Evolutionary conservation across 768 basidiomycete species (phyloP), one percentile per base, ranked within the genome.

Genomic region (Podaxis carcinomalis): DNA sequence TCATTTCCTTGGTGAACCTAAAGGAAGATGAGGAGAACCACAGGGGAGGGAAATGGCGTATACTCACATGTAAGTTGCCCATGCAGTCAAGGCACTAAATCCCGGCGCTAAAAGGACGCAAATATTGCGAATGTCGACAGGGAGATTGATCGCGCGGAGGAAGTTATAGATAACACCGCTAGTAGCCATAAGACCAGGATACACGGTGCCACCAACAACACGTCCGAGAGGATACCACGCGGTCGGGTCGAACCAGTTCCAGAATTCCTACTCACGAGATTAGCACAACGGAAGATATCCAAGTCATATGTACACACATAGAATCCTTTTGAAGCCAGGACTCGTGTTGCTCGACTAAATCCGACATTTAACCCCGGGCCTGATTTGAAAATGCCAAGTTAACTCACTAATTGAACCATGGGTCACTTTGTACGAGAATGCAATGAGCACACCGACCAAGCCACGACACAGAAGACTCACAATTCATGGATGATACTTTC

Each of bases 241-340:
- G 3, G 96, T 97, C 21, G 95, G 95, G 75, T 99, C 97, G 72
- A 99, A 99, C 97, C 97, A 99, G 71, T 99, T 99, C 97, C 97
- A 99, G 77, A 99, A 98, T 87, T 92, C 96, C 94, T 97, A 64
- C 14, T 57, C 13, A 37, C 36, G 59, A 52, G 4, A 10, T 64
- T n/a, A 55, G 36, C 28, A 16, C 13, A 6, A 32, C 2, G 14
- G 35, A 39, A 23, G 23, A 57, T 27, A 51, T 47, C 4, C 19
- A 51, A 37, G 7, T 21, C 35, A 35, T 4, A 57, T 21, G 16
- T 1, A 77, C 92, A 60, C 65, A 96, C 95, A 80, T 98, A 95
- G 78, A 99, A 98, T 16, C 97, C 97, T 68, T 98, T 81, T 10
- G 91, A 84, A 27, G 95, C 92, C 49, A 99, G 79, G 13, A 99